phyloP scores from a whole-genome alignment of 352 stramenopile genomes.

The Elongisporangium undulatum region DNA sequence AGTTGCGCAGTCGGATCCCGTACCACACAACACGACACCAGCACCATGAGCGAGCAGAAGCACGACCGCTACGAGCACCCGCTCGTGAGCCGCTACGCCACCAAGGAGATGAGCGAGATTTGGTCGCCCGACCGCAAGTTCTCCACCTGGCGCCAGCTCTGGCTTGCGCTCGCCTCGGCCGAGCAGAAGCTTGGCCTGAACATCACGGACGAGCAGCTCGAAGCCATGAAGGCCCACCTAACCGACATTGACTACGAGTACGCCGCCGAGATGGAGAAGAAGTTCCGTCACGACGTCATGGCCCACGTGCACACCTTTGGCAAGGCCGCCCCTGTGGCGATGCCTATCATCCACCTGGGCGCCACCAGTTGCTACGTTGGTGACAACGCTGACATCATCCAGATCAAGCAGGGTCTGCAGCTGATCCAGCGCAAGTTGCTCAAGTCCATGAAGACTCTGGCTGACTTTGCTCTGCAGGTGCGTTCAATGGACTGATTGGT shows the following conservation, averaged over 20 bases:
- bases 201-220: constrained; percentile 97
- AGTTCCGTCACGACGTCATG: constrained; percentile 99
- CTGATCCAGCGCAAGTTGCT: constrained; percentile 97
- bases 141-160: constrained; percentile 98
- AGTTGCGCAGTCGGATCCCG: background rate
- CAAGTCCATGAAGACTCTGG: constrained; percentile 94
- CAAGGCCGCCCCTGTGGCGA: constrained; percentile 93
- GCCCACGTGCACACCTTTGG: constrained; percentile 98
- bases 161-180: constrained; percentile 95
- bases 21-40: background rate
- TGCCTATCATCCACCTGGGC: constrained; percentile 99
- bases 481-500: background rate
- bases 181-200: constrained; percentile 97
- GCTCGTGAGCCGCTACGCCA: constrained; percentile 94
- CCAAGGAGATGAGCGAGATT: constrained; percentile 99
- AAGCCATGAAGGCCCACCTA: constrained; percentile 94
- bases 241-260: constrained; percentile 98
- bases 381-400: constrained; percentile 99
- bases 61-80: constrained; percentile 88
- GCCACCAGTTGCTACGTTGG: constrained; percentile 98
- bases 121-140: constrained; percentile 99
- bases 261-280: constrained; percentile 96
- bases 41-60: constrained; percentile 32
- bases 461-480: constrained; percentile 88
- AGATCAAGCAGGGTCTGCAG: constrained; percentile 95